These are phyloP conservation scores for Chloris gayana DNA, from an alignment of 176 grass and related monocot genomes.

Conservation along the genomic window DNA sequence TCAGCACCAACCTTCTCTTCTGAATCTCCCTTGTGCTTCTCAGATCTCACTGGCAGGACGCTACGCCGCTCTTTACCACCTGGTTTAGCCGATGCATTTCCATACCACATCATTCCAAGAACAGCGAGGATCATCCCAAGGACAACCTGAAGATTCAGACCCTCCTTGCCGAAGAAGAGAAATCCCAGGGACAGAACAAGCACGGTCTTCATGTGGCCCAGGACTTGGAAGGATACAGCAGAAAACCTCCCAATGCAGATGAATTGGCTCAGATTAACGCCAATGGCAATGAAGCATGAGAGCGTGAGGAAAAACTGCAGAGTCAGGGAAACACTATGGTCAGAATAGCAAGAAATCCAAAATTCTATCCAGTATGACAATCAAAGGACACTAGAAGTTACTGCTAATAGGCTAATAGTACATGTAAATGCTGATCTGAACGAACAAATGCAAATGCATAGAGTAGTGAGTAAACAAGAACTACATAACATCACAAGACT, in stretches of 20 bases:
- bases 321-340: neutral
- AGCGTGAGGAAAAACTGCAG: slow-evolving; percentile 69
- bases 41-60: slow-evolving; percentile 46
- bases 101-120: slow-evolving; percentile 91
- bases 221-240: slow-evolving; percentile 88
- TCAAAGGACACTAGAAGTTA: neutral
- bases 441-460: neutral
- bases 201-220: slow-evolving; percentile 98
- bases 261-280: slow-evolving; percentile 90
- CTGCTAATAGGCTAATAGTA: neutral
- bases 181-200: slow-evolving; percentile 84
- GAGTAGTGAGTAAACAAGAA: neutral
- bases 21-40: slow-evolving; percentile 39
- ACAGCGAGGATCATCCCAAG: slow-evolving; percentile 86
- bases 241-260: slow-evolving; percentile 95
- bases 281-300: slow-evolving; percentile 84
- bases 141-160: slow-evolving; percentile 75
- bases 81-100: slow-evolving; percentile 76
- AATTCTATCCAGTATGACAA: slow-evolving; percentile 12
- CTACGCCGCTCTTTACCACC: slow-evolving; percentile 74
- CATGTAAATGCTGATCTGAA: slow-evolving; percentile 10
- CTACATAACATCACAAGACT: neutral
- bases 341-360: neutral
- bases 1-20: slow-evolving; percentile 40
- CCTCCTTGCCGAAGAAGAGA: slow-evolving; percentile 88